Conservation (phyloP, 331 rosid species). For the Dryas integrifolia region DNA sequence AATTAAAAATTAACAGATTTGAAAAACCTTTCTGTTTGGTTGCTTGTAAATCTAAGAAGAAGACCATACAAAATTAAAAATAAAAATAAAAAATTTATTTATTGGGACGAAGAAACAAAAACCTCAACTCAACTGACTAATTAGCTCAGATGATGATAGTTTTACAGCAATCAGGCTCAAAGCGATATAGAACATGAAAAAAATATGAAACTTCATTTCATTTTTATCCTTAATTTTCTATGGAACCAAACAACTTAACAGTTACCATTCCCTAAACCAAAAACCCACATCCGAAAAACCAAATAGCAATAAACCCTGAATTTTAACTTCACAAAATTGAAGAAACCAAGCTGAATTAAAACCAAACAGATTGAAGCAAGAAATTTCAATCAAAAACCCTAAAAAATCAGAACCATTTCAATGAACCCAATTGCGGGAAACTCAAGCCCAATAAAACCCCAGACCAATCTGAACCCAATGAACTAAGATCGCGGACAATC, state of each 20-base stretch:
- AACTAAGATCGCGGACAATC: slow-evolving; percentile 39
- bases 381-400: slow-evolving; percentile 30
- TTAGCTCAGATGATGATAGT: background rate
- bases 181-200: background rate
- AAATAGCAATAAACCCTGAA: slow-evolving; percentile 41
- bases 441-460: slow-evolving; percentile 16
- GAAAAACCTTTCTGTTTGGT: slow-evolving; percentile 11
- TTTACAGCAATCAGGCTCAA: slow-evolving; percentile 11
- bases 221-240: slow-evolving; percentile 15
- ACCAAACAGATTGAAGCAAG: slow-evolving; percentile 28
- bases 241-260: slow-evolving; percentile 29
- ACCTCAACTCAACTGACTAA: slow-evolving; percentile 21
- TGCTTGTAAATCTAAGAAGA: background rate
- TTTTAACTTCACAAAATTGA: slow-evolving; percentile 3
- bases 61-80: slow-evolving; percentile 3
- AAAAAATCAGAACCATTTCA: slow-evolving; percentile 31
- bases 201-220: slow-evolving; percentile 3
- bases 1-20: slow-evolving; percentile 4
- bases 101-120: slow-evolving; percentile 18
- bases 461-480: slow-evolving; percentile 22
- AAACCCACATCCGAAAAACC: slow-evolving; percentile 28
- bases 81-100: slow-evolving; percentile 5
- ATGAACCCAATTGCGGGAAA: slow-evolving; percentile 32
- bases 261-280: slow-evolving; percentile 19
- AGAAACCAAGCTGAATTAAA: slow-evolving; percentile 16